These are phyloP conservation scores for Cyclanthera cordifolia DNA, from an alignment of 306 rosid species.

Conservation along the genomic window DNA sequence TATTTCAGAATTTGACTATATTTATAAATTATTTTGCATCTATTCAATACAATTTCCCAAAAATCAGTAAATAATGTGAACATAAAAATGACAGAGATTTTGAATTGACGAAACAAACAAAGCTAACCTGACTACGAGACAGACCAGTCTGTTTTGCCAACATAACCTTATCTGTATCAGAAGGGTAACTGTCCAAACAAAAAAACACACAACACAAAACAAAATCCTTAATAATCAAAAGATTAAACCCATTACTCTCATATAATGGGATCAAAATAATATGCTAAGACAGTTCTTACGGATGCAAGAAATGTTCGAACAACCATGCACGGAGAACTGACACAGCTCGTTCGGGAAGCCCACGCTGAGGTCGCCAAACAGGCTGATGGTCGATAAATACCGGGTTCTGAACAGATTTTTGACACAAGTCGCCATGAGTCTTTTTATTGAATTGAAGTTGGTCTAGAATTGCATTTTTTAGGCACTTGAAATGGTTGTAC, in stretches of 20 bases:
- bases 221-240: not conserved
- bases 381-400: conserved; percentile 62
- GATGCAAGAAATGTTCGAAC: conserved; percentile 81
- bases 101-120: not conserved
- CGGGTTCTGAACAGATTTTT: conserved; percentile 28
- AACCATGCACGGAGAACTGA: conserved; percentile 74
- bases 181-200: conserved; percentile 61
- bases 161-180: conserved; percentile 73
- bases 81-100: not conserved
- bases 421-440: conserved; percentile 33
- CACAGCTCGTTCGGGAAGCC: conserved; percentile 83
- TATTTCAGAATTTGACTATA: too few relatives aligned
- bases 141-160: conserved; percentile 90
- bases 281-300: conserved; percentile 36
- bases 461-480: conserved; percentile 61
- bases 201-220: not conserved
- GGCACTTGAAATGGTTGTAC: conserved; percentile 61
- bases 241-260: not conserved
- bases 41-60: too few relatives aligned
- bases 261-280: not conserved
- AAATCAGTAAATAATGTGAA: not conserved
- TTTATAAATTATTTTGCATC: too few relatives aligned
- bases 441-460: conserved; percentile 53
- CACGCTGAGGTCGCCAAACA: conserved; percentile 87
- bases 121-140: conserved; percentile 68